Evolutionary conservation across 176 grass and related monocot genomes (phyloP).

Genomic region (Coix lacrymajobi): DNA sequence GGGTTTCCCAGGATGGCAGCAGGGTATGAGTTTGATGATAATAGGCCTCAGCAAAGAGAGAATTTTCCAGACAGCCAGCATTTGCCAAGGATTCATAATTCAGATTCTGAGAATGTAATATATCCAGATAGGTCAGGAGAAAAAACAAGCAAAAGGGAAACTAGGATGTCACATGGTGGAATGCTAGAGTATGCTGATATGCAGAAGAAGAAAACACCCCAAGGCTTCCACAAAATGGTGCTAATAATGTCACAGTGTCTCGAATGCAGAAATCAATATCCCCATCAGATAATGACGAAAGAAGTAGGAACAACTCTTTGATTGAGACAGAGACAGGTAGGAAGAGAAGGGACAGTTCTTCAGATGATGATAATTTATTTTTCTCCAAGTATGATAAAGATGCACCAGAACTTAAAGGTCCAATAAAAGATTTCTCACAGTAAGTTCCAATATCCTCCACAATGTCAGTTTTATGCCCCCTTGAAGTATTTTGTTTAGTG

Average conservation of each 20-base stretch:
- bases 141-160: conserved; percentile 44
- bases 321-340: conserved; percentile 38
- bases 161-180: conserved; percentile 23
- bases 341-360: conserved; percentile 61
- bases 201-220: conserved; percentile 34
- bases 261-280: conserved; percentile 42
- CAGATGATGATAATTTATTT: conserved; percentile 70
- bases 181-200: conserved; percentile 37
- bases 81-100: conserved; percentile 42
- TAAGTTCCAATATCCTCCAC: conserved; percentile 45
- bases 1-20: conserved; percentile 30
- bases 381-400: conserved; percentile 89
- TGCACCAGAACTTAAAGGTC: conserved; percentile 74
- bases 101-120: conserved; percentile 40
- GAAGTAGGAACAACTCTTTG: conserved; percentile 56
- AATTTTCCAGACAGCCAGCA: conserved; percentile 42
- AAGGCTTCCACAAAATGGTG: conserved; percentile 46
- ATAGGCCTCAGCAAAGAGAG: conserved; percentile 44
- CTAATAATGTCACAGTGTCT: conserved; percentile 32
- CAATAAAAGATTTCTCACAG: conserved; percentile 73
- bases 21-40: conserved; percentile 48
- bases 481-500: conserved; percentile 16
- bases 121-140: conserved; percentile 35
- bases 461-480: conserved; percentile 7
- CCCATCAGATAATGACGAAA: conserved; percentile 44